Conservation (phyloP, 495 filamentous ascomycete genomes). For the Podospora pseudoanserina region DNA sequence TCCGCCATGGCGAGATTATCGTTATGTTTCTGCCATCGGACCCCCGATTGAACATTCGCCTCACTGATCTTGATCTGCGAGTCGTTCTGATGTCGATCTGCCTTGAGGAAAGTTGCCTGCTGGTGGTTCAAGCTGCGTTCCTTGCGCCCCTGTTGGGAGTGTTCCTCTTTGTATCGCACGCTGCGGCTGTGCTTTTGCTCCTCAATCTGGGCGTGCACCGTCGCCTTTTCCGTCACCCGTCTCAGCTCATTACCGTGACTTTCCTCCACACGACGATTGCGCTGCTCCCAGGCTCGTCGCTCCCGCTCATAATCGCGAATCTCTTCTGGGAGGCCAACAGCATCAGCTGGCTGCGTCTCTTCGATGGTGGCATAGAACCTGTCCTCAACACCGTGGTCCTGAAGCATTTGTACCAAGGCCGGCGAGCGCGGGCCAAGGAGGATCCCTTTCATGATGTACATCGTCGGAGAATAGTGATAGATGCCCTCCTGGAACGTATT, state of each 20-base stretch:
- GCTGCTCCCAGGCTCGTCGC: conserved; percentile 32
- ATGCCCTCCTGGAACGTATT: conserved; percentile 39
- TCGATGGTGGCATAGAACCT: conserved; percentile 39
- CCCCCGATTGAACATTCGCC: conserved; percentile 14
- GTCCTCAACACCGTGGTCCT: conserved; percentile 37
- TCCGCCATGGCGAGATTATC: conserved; percentile 19
- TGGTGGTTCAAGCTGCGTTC: conserved; percentile 23
- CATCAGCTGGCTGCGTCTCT: conserved; percentile 38
- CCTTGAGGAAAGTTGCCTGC: conserved; percentile 12
- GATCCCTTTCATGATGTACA: conserved; percentile 39
- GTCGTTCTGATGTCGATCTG: conserved; percentile 23
- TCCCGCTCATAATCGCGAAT: conserved; percentile 38
- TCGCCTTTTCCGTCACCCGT: conserved; percentile 34
- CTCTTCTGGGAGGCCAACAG: conserved; percentile 36
- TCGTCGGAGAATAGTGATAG: conserved; percentile 42
- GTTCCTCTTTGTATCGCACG: conserved; percentile 20
- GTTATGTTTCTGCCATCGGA: conserved; percentile 24
- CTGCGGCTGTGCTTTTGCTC: conserved; percentile 16
- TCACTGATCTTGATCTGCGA: conserved; percentile 19
- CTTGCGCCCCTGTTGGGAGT: conserved; percentile 17
- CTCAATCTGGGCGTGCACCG: conserved; percentile 21
- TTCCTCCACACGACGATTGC: conserved; percentile 27
- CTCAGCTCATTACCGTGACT: conserved; percentile 31
- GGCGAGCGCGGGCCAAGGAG: conserved; percentile 26
- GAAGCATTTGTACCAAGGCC: conserved; percentile 26